Conservation (phyloP, 139 green algal species). For the Chlorella sp. region DNA sequence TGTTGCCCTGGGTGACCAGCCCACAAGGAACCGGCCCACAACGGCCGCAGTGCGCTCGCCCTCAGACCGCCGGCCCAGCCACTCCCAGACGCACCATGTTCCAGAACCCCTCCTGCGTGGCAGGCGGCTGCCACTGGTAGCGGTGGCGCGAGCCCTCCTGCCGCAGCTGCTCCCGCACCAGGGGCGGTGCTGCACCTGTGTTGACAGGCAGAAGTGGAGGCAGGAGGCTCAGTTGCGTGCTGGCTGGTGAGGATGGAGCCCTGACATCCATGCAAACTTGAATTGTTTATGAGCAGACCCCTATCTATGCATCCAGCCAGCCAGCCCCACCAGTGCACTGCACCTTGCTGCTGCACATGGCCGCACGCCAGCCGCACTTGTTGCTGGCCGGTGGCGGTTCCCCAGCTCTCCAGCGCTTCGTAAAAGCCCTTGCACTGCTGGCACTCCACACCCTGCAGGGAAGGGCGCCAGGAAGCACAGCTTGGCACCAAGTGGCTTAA, state of each 20-base stretch:
- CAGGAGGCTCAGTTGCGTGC: neutral
- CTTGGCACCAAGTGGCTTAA: no score
- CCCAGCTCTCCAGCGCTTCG: conserved; percentile 53
- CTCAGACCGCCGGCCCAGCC: no score
- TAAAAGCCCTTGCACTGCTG: conserved; percentile 59
- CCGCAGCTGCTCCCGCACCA: conserved; percentile 23
- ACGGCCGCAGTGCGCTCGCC: no score
- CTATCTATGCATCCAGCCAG: neutral
- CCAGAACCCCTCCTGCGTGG: conserved; percentile 61
- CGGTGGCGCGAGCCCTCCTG: conserved; percentile 59
- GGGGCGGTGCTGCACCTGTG: neutral
- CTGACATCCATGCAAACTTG: neutral
- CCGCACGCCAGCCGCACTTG: conserved; percentile 21
- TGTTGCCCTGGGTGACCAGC: no score
- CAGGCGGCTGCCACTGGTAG: conserved; percentile 48
- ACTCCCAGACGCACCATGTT: conserved; percentile 51
- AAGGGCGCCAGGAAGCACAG: no score
- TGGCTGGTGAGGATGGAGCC: neutral
- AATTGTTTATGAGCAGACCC: neutral
- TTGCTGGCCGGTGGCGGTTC: neutral
- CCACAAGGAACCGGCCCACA: no score
- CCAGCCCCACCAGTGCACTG: no score
- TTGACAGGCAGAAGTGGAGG: neutral
- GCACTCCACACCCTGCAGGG: conserved; percentile 51
- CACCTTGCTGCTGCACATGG: conserved; percentile 24